Percentiles rank a stretch among this genome's conserved stretches.
Evolutionary conservation across 371 early-diverging fungal species (phyloP).

Genomic region (Haplosporangium sp.): DNA sequence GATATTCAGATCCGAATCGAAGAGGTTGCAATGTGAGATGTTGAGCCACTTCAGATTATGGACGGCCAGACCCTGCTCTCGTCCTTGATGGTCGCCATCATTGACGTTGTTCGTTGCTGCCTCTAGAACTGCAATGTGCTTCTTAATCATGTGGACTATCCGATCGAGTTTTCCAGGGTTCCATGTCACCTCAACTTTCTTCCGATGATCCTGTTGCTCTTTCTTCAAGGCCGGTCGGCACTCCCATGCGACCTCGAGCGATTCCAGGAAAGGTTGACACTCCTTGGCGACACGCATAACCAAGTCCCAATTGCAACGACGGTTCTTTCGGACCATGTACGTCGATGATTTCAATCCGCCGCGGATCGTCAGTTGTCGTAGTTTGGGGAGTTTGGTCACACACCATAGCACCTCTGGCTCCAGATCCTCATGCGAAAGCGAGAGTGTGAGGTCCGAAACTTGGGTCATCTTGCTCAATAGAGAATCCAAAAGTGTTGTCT

Average conservation of each 20-base stretch:
- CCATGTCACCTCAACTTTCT: too few relatives aligned
- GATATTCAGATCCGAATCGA: background rate
- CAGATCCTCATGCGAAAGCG: constrained; percentile 15
- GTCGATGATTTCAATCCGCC: constrained; percentile 8
- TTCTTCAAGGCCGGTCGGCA: background rate
- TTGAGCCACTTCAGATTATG: constrained; percentile 2
- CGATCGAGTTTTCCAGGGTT: background rate
- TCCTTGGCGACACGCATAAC: constrained; percentile 2
- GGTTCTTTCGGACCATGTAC: constrained; percentile 11
- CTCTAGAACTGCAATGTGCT: background rate
- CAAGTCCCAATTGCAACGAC: constrained; percentile 15
- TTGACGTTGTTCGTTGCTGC: background rate
- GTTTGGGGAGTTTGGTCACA: background rate
- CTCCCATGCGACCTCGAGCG: constrained; percentile 21
- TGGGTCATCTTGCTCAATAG: constrained; percentile 9
- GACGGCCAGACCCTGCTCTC: constrained; percentile 2
- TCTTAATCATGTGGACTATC: background rate
- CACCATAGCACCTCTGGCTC: constrained; percentile 23
- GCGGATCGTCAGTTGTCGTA: constrained; percentile 10
- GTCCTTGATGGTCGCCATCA: too few relatives aligned
- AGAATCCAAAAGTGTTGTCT: constrained; percentile 13
- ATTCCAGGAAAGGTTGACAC: constrained; percentile 14
- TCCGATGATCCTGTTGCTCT: background rate
- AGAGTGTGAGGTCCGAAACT: constrained; percentile 24
- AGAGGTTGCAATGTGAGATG: background rate